Evolutionary conservation across 1,139 yeast species (phyloP), one percentile per base, ranked within the genome.

Genomic region (Yamadazyma sp.): DNA sequence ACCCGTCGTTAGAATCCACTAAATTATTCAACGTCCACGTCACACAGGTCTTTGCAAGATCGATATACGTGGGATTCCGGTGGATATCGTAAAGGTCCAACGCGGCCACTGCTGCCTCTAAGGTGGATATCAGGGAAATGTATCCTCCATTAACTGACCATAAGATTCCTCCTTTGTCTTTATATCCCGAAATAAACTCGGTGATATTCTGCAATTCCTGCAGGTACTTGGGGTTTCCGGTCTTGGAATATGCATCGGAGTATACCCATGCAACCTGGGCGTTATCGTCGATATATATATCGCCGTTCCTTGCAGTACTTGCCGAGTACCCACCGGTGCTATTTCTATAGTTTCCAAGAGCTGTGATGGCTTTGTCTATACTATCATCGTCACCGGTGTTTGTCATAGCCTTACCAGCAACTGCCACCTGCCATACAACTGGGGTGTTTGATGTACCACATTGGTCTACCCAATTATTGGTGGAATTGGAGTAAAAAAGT

Each of bases 81-180:
- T 29, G 11, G 6, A 28, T 12, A 5, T 46, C 49, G 39, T 61
- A 53, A 12, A 63, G 43, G 38, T 54, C 53, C 16, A 64, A 45
- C 1, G 71, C 66, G 3, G 70, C 64, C 35, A 66, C 49, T 0
- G 68, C 71, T 2, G 62, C 56, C 44, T 66, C 72, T 6, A 56
- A 44, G 4, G 60, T 59, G 6, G 71, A 65, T 26, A 66, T 65
- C 42, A 63, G 62, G 1, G 71, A 64, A 20, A 66, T 49, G 46
- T 66, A 66, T 20, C 43, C 38, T 2, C 55, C 57, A 11, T 54
- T 45, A 25, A 52, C 47, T 33, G 49, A 37, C 72, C 72, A 66
- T 6, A 49, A 45, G 12, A 66, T 53, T 2, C 70, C 72, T 4
- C 70, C 70, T 14, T 43, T 46, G 46, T 50, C 47, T 37, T 60